These are phyloP conservation scores for Suhomyces ambrosiae DNA, from an alignment of 1,139 yeast genomes.

Conservation along the genomic window DNA sequence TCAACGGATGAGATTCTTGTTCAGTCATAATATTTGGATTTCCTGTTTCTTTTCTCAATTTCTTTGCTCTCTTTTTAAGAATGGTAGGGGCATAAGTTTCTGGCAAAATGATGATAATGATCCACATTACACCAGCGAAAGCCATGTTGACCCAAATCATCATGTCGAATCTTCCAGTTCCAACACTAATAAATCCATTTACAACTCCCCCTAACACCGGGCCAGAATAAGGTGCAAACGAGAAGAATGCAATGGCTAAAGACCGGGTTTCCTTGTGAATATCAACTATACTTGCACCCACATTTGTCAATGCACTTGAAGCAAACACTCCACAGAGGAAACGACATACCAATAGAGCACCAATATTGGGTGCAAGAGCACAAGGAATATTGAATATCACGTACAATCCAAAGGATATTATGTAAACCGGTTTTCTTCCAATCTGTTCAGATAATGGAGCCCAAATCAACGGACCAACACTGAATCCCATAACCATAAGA, in stretches of 20 bases:
- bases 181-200: slow-evolving; percentile 79
- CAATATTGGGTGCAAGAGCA: slow-evolving; percentile 83
- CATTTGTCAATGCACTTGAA: slow-evolving; percentile 80
- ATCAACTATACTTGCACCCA: slow-evolving; percentile 91
- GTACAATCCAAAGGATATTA: slow-evolving; percentile 72
- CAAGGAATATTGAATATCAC: slow-evolving; percentile 85
- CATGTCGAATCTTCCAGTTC: slow-evolving; percentile 65
- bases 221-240: slow-evolving; percentile 91
- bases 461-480: slow-evolving; percentile 88
- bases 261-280: slow-evolving; percentile 81
- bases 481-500: slow-evolving; percentile 85
- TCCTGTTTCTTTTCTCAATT: slow-evolving; percentile 76
- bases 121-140: slow-evolving; percentile 83
- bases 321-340: slow-evolving; percentile 87
- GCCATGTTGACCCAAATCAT: slow-evolving; percentile 92
- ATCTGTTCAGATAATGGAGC: slow-evolving; percentile 85
- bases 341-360: slow-evolving; percentile 75
- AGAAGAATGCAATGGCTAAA: slow-evolving; percentile 85
- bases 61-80: slow-evolving; percentile 68
- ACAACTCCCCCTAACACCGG: slow-evolving; percentile 91
- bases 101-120: slow-evolving; percentile 62
- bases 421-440: slow-evolving; percentile 85
- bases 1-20: slow-evolving; percentile 78
- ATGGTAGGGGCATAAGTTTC: slow-evolving; percentile 93
- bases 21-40: slow-evolving; percentile 85